Evolutionary conservation across 148 eudicot species (phyloP), one percentile per base, ranked within the genome.

Genomic region (Suaeda aralocaspica): DNA sequence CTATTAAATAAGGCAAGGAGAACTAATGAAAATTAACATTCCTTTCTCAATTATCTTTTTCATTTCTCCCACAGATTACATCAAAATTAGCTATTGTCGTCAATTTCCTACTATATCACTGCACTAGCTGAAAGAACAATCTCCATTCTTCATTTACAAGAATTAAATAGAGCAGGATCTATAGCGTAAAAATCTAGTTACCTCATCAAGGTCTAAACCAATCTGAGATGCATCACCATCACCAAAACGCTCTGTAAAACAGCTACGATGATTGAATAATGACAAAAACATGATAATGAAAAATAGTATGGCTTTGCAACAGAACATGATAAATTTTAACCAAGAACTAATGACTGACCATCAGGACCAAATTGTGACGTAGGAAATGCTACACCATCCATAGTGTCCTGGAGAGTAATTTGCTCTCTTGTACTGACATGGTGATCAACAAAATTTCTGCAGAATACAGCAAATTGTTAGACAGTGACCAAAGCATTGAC

Each of bases 391-490:
- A 84, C 90, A 46, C 96, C 90, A 60, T 89, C 97, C 97, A 94
- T 82, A 18, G 79, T 82, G 77, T 94, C 99, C 70, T 94, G 99
- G 52, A 94, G 88, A 9, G 99, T 94, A 72, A 94, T 94, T 75
- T 94, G 99, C 74, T 94, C 99, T 79, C 88, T 87, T 69, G 99
- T 72, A 86, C 99, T 91, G 72, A 91, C 80, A 81, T 94, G 99
- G 72, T 91, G 99, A 75, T 91, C 99, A 66, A 87, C 92, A 78
- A 77, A 89, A 64, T 87, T 89, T 28, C 99, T 94, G 99, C 84
- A 83, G 42, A 66, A 53, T 46, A 50, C 2, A 21, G 53, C 16
- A 22, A 65, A 42, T 53, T 53, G 64, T 56, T 39, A 33, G 42
- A 25, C 13, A 1, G 22, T 51, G 28, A n/a, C 26, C 16, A 33